A percentile compares a stretch with the other conserved stretches of the same genome.
These are phyloP conservation scores for Diutina rugosa DNA, from an alignment of 1,139 yeast species.

Conservation along the genomic window DNA sequence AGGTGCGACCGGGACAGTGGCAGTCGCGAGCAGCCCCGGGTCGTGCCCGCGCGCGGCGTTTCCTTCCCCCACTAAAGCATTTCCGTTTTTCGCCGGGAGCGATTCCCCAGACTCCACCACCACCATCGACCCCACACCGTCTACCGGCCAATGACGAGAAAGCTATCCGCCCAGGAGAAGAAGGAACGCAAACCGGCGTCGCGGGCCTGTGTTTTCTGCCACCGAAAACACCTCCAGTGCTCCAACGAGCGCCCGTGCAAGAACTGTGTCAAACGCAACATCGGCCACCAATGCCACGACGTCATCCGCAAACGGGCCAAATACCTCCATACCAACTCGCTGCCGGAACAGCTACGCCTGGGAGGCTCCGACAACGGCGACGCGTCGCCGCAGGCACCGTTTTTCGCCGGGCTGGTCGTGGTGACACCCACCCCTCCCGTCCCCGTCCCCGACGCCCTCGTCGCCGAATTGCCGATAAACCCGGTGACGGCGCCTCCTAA, in stretches of 20 bases:
- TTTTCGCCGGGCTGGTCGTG: neutral
- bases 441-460: constrained; percentile 1
- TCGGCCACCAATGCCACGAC: constrained; percentile 43
- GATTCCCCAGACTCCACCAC: neutral
- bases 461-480: neutral
- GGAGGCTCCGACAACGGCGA: neutral
- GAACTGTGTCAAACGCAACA: constrained; percentile 51
- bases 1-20: too few species aligned
- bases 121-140: neutral
- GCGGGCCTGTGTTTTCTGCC: constrained; percentile 62
- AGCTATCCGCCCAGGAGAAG: constrained; percentile 40
- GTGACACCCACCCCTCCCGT: constrained; percentile 3
- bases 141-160: constrained; percentile 40
- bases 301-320: constrained; percentile 46
- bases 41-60: neutral
- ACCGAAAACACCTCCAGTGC: constrained; percentile 60
- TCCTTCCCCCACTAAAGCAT: neutral
- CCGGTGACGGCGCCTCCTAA: constrained; percentile 2
- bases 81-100: neutral
- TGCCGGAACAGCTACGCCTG: neutral
- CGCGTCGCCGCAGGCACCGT: neutral
- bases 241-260: constrained; percentile 49
- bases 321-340: constrained; percentile 12
- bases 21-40: too few species aligned
- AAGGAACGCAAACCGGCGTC: constrained; percentile 45